Evolutionary conservation across 2,329 filamentous ascomycete species (phyloP).

Genomic region (Calycina marina): DNA sequence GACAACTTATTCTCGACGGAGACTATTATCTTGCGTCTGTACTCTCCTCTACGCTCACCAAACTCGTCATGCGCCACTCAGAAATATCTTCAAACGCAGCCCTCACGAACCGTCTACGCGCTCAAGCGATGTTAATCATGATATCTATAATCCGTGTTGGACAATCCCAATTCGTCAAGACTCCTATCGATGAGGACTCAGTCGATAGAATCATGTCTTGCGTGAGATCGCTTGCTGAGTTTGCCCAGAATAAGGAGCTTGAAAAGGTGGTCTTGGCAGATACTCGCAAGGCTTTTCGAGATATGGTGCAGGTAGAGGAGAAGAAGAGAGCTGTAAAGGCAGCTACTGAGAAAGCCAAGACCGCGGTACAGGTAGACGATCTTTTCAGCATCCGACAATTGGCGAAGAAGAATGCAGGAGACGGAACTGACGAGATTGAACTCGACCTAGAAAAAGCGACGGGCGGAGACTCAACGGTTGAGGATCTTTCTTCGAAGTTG

Average conservation of each 20-base stretch:
- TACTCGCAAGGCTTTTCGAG: constrained; percentile 86
- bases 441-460: constrained; percentile 87
- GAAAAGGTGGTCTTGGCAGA: constrained; percentile 90
- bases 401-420: constrained; percentile 73
- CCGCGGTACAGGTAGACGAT: constrained; percentile 88
- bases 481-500: constrained; percentile 85
- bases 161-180: constrained; percentile 97
- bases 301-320: constrained; percentile 94
- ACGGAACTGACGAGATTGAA: constrained; percentile 75
- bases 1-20: constrained; percentile 89
- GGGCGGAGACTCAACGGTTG: constrained; percentile 69
- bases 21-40: constrained; percentile 95
- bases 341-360: constrained; percentile 83
- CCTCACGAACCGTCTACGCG: constrained; percentile 83
- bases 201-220: constrained; percentile 98
- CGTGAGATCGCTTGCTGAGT: constrained; percentile 82
- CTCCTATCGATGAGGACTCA: constrained; percentile 92
- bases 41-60: constrained; percentile 88
- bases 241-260: constrained; percentile 75
- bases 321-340: constrained; percentile 95
- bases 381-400: constrained; percentile 86
- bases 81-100: constrained; percentile 78
- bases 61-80: constrained; percentile 93
- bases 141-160: constrained; percentile 96
- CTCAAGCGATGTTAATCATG: constrained; percentile 99